Evolutionary conservation across 768 basidiomycete genomes (phyloP), one percentile per base, ranked within the genome.

Genomic region (Pleurotus citrinopileatus): DNA sequence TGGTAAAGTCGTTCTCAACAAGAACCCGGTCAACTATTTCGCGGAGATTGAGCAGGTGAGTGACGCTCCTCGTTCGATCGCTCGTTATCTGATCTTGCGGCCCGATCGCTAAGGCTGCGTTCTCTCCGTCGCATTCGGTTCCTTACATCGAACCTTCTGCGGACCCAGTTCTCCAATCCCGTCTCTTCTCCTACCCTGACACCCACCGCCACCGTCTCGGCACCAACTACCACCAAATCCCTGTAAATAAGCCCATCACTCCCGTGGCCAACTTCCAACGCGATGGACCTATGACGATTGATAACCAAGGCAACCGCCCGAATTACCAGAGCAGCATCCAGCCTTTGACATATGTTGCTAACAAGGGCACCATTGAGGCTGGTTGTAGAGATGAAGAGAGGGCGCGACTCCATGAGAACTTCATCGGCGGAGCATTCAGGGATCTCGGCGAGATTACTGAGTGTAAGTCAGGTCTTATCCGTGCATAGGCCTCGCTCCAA

Each of bases 21-120:
- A 89, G 70, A 88, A 89, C 64, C 75, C 79, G 17, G 75, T 86
- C 66, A 92, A 93, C 74, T 97, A 93, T 81, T 97, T 97, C 55
- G 86, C 93, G 47, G 95, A 98, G 74, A 86, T 94, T 42, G 95
- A 98, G 70, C 94, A 98, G 75, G 88, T 90, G n/a, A n/a, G n/a
- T n/a, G n/a, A n/a, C n/a, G n/a, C n/a, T n/a, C n/a, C n/a, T 29
- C 59, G 77, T 57, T 65, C 60, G 58, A 17, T 46, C 23, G 20
- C 57, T n/a, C 61, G 63, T 58, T 69, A 66, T 34, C 59, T 45
- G 4, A 25, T 27, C 23, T 38, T 42, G 32, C n/a, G n/a, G 8
- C n/a, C 48, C 53, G 61, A 56, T 55, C 32, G 29, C 23, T 27
- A 55, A 87, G 80, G 76, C 73, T 55, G 94, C 94, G 2, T 95